Evolutionary conservation across 2,329 filamentous ascomycete species (phyloP).

Genomic region (Pseudogymnoascus sp.): DNA sequence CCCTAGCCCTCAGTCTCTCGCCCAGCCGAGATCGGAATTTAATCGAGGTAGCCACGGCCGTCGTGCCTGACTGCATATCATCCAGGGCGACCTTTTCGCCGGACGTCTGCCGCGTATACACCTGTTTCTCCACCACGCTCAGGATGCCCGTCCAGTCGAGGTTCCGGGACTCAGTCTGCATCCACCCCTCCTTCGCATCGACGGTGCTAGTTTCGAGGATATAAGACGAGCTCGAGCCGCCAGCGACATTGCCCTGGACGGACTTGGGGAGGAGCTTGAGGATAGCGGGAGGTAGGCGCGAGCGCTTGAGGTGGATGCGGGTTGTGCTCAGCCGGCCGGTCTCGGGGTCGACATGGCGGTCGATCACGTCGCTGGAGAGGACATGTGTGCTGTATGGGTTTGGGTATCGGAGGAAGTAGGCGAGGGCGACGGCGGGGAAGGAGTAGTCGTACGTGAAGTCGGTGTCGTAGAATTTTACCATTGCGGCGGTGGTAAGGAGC

Average conservation of each 20-base stretch:
- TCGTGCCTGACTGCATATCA: conserved; percentile 35
- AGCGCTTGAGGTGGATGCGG: conserved; percentile 76
- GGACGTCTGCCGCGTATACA: conserved; percentile 43
- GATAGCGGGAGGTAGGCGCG: conserved; percentile 66
- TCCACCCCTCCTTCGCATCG: conserved; percentile 74
- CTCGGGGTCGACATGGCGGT: conserved; percentile 63
- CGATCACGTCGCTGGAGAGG: conserved; percentile 75
- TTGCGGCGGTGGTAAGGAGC: conserved; percentile 17
- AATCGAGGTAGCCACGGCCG: conserved; percentile 67
- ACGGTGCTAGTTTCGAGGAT: conserved; percentile 76
- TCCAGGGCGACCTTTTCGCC: conserved; percentile 15
- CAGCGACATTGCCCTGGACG: conserved; percentile 47
- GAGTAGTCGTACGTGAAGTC: conserved; percentile 72
- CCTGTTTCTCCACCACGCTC: conserved; percentile 70
- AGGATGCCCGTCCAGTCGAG: conserved; percentile 77
- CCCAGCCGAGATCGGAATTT: conserved; percentile 67
- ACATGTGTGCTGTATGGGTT: conserved; percentile 81
- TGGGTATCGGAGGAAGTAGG: conserved; percentile 84
- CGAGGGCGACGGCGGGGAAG: conserved; percentile 78
- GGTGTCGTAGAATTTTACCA: conserved; percentile 40
- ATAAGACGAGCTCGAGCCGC: conserved; percentile 61
- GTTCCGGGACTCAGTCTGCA: conserved; percentile 75
- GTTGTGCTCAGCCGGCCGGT: conserved; percentile 72
- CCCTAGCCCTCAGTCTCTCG: conserved; percentile 44
- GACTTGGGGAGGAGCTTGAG: conserved; percentile 69